phyloP scores from a whole-genome alignment of 805 yeast genomes.

The Lachancea waltii region DNA sequence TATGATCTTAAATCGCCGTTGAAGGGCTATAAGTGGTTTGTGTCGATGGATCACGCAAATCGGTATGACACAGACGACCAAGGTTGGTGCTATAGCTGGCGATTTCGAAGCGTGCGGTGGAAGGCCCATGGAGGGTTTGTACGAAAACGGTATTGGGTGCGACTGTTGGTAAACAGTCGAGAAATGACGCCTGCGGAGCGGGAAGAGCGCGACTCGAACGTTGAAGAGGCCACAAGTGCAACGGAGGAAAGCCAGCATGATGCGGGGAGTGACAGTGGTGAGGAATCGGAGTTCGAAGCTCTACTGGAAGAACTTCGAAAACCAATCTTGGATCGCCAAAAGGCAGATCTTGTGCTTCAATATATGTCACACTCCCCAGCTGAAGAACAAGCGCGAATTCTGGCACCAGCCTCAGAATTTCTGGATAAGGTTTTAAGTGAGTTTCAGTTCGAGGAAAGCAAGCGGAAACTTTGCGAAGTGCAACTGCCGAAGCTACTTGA shows the following conservation, averaged over 20 bases:
- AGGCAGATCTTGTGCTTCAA: conserved; percentile 12
- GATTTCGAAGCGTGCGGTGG: conserved; percentile 49
- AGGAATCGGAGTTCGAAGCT: not conserved
- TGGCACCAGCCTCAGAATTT: not conserved
- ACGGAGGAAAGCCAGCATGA: not conserved
- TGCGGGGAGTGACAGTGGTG: too few species aligned
- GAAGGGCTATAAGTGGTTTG: conserved; percentile 55
- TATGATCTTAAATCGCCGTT: not conserved
- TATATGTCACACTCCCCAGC: conserved; percentile 1
- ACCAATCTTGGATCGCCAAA: conserved; percentile 14
- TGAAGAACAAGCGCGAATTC: not conserved
- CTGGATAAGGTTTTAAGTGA: conserved; percentile 1
- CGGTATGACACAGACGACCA: conserved; percentile 65
- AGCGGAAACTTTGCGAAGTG: not conserved
- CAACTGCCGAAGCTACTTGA: not conserved
- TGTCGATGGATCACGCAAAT: conserved; percentile 46
- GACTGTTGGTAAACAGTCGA: conserved; percentile 22
- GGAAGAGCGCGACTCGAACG: not conserved
- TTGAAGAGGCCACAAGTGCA: not conserved
- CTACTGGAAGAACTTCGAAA: conserved; percentile 9
- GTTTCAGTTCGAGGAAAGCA: conserved; percentile 5
- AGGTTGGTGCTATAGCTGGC: conserved; percentile 71
- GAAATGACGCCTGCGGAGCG: conserved; percentile 4
- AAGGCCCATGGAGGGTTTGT: conserved; percentile 59
- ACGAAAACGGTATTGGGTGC: conserved; percentile 60